phyloP scores from a whole-genome alignment of 306 rosid species.

The Corylus americana region DNA sequence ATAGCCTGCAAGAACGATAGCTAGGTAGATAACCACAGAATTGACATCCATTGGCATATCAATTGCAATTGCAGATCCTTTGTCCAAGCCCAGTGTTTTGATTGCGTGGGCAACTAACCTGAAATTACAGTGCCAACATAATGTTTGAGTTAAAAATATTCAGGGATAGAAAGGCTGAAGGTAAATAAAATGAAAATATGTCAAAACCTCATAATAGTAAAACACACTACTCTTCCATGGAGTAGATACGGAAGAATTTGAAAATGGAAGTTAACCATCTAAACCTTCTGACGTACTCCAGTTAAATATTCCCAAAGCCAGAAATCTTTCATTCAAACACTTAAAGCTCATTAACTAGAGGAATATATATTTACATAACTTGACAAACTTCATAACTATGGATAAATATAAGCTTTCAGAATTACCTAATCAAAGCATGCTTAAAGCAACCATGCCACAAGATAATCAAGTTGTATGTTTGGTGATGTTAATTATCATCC shows the following conservation, averaged over 20 bases:
- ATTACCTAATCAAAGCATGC: no score
- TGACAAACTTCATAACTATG: no score
- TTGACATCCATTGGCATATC: conserved; percentile 91
- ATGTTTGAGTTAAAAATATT: not conserved
- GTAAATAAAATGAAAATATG: not conserved
- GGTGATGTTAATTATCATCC: no score
- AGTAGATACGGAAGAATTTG: not conserved
- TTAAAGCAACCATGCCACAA: no score
- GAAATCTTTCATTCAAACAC: not conserved
- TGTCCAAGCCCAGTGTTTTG: conserved; percentile 63
- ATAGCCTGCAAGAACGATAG: conserved; percentile 80
- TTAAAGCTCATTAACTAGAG: not conserved
- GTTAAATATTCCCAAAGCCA: not conserved
- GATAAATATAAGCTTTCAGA: no score
- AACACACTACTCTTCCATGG: no score
- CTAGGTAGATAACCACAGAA: conserved; percentile 86
- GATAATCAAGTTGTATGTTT: no score
- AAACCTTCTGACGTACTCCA: not conserved
- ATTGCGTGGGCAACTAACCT: conserved; percentile 90
- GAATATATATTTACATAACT: not conserved
- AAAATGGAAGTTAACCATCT: not conserved
- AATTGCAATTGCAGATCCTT: conserved; percentile 90
- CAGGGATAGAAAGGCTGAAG: conserved; percentile 14
- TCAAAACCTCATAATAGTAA: no score
- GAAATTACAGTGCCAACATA: conserved; percentile 40